phyloP scores from a whole-genome alignment of 768 basidiomycete genomes.

The Hygrocybe coccinea region DNA sequence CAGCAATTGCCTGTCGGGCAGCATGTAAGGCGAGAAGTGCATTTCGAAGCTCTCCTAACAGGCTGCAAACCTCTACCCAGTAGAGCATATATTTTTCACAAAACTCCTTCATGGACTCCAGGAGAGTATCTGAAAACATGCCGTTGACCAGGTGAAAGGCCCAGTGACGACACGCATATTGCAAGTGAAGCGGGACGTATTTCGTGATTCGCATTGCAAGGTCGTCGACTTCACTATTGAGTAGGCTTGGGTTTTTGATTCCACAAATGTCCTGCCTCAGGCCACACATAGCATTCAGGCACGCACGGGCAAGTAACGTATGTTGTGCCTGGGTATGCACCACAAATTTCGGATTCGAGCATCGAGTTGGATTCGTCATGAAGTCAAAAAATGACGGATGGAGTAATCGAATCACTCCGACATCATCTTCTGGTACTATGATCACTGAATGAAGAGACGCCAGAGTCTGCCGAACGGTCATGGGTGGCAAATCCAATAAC shows the following conservation, averaged over 20 bases:
- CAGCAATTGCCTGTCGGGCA: neutral
- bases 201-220: neutral
- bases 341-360: neutral
- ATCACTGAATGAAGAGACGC: conserved; percentile 3
- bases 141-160: neutral
- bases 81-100: neutral
- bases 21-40: neutral
- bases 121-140: neutral
- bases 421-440: too few species aligned
- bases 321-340: conserved; percentile 2
- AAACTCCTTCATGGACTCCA: neutral
- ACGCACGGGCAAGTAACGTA: neutral
- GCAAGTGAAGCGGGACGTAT: neutral
- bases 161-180: conserved; percentile 9
- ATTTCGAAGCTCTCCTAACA: neutral
- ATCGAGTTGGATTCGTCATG: conserved; percentile 1
- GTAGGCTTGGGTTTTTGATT: neutral
- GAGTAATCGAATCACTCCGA: too few species aligned
- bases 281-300: neutral
- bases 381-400: too few species aligned
- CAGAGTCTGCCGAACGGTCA: conserved; percentile 1
- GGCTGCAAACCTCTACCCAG: conserved; percentile 1
- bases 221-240: neutral
- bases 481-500: neutral
- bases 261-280: too few species aligned